Evolutionary conservation across 2,329 filamentous ascomycete genomes (phyloP).

Genomic region (Trichoderma harzianum): DNA sequence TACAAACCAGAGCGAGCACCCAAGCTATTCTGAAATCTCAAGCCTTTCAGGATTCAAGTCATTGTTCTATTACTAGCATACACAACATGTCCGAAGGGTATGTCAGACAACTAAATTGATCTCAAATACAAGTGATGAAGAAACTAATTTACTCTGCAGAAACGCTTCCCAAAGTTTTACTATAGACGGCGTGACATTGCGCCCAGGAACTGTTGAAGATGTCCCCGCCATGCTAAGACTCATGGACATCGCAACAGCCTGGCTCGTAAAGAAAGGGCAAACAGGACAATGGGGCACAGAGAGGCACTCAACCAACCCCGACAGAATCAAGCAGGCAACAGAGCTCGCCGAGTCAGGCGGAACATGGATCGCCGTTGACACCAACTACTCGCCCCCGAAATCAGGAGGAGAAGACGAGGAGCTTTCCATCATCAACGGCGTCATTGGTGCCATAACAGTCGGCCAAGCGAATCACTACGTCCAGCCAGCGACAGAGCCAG

Average conservation of each 20-base stretch:
- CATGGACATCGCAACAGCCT: neutral
- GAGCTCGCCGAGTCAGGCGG: neutral
- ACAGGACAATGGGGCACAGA: neutral
- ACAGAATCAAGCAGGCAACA: neutral
- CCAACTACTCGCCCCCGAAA: neutral
- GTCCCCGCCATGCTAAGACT: neutral
- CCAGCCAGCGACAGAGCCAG: neutral
- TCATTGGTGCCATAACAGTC: neutral
- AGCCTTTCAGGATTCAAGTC: neutral
- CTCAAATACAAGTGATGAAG: neutral
- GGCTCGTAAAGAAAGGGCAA: neutral
- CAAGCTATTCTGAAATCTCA: neutral
- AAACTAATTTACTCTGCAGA: neutral
- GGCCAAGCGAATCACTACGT: neutral
- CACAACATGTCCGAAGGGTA: neutral
- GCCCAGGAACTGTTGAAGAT: neutral
- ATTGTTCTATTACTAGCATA: neutral
- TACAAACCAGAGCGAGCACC: neutral
- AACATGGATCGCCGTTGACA: neutral
- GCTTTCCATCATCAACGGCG: neutral
- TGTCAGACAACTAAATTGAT: neutral
- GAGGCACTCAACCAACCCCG: neutral
- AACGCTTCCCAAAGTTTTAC: neutral
- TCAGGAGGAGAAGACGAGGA: neutral
- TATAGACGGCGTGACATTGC: neutral